Conservation (phyloP, 345 rosid species). For the Linum tenue region DNA sequence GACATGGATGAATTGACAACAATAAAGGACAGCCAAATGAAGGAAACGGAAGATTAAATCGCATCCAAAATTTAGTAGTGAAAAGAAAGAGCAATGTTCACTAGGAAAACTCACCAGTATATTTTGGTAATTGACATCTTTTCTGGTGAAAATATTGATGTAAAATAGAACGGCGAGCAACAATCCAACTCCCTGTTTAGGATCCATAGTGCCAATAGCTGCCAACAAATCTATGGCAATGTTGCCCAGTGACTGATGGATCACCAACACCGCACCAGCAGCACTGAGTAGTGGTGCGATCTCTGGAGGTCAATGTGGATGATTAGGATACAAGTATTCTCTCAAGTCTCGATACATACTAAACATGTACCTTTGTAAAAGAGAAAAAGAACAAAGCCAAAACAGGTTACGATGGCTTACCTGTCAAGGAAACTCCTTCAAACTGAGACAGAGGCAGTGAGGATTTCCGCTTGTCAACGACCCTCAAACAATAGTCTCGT, state of each 20-base stretch:
- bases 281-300: slow-evolving; percentile 57
- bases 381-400: neutral
- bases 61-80: neutral
- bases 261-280: slow-evolving; percentile 53
- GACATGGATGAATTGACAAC: slow-evolving; percentile 13
- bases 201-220: slow-evolving; percentile 50
- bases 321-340: neutral
- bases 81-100: neutral
- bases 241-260: slow-evolving; percentile 53
- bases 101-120: slow-evolving; percentile 48
- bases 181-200: slow-evolving; percentile 67
- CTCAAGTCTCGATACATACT: neutral
- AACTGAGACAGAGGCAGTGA: slow-evolving; percentile 31
- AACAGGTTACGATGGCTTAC: slow-evolving; percentile 18
- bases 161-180: slow-evolving; percentile 64
- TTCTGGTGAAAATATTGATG: slow-evolving; percentile 56
- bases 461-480: slow-evolving; percentile 43
- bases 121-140: slow-evolving; percentile 29
- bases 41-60: neutral
- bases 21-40: slow-evolving; percentile 7
- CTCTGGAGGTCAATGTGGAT: slow-evolving; percentile 25
- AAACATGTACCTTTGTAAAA: neutral
- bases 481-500: slow-evolving; percentile 39
- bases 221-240: slow-evolving; percentile 53
- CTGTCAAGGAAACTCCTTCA: slow-evolving; percentile 30